Base-by-base conservation (phyloP, 148 eudicot genomes). In the Dysphania ambrosioides region DNA sequence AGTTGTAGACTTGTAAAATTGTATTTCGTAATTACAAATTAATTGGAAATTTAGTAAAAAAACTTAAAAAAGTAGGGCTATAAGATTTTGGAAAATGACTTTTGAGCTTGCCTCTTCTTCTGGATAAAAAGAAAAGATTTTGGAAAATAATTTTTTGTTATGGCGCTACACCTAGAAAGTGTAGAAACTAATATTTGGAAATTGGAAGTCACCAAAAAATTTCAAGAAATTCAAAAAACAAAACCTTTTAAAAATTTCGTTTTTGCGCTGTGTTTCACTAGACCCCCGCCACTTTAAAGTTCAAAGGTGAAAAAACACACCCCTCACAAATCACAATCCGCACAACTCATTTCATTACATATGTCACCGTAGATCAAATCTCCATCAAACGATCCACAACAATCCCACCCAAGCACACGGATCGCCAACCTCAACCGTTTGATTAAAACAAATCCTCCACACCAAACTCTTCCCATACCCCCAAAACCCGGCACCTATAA, bases 251-350 rank as follows among this genome's bases (percentile, higher is more conserved):
- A 76, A 68, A 30, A 3, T 68, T 40, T 19, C 23, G n/a, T 0
- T 4, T 31, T 30, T 11, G 18, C 68, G 68, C 68, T 70, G 51
- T 59, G 74, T 36, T 60, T 59, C 47, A 30, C 26, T 19, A 57
- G 7, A 58, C 3, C 8, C 82, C 74, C 78, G 79, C 79, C 79
- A 79, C 74, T 31, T 61, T 23, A 58, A 36, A 75, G 67, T 31
- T 61, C 31, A 58, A 36, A 75, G 67, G 44, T 29, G 2, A 12
- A 57, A 76, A 77, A 53, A 51, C 61, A 44, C 18, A 70, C 26
- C 2, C 5, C 49, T 21, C 58, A 27, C 1, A 62, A 18, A 1
- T 15, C 68, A 2, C 42, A 38, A 75, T 79, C 82, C 79, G 38
- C 71, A 23, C 71, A 4, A 1, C 6, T 0, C 63, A 13, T 1